Base-by-base conservation (phyloP, 2,329 filamentous ascomycete genomes). In the Alternaria sp. region DNA sequence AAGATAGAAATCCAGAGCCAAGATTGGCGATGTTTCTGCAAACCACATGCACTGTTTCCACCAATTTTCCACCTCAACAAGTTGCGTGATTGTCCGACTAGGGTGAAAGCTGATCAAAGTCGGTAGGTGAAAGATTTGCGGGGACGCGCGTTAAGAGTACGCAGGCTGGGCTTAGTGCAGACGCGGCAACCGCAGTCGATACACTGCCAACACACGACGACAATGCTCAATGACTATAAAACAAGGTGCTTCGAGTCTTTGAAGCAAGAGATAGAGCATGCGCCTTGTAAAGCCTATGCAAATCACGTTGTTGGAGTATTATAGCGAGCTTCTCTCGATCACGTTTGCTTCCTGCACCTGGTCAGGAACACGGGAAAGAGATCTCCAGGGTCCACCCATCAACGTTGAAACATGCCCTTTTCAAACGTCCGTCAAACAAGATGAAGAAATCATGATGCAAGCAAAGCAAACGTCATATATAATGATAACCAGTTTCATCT, bases 1-100 rank as follows among this genome's bases (percentile, higher is more conserved):
- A 48, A 61, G 49, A 64, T 59, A 64, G 62, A 62, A 63, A 63
- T 64, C 51, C 60, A 48, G 47, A 63, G 57, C 64, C 64, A 57
- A 64, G 55, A 58, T 54, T 58, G 64, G 64, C 62, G 41, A 59
- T 51, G 54, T 61, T 59, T 58, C 47, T 66, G 57, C 61, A 54
- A 61, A 47, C 28, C 26, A 49, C 30, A 49, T 53, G 48, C 42
- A 36, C 36, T 30, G 14, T 51, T 58, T 22, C 18, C 18, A 22
- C 39, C 39, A 1, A 22, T n/a, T 24, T 42, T 42, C 12, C 20
- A 38, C n/a, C 42, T 46, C 14, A 36, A 38, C 30, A 28, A 32
- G 18, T 38, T 46, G 42, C 43, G 42, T 43, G 41, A 46, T 48
- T 26, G 18, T 30, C 34, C 54, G 28, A 51, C 46, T 11, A 58